These are phyloP conservation scores for Apostasia shenzhenica DNA, from an alignment of 106 monocot species.

Conservation along the genomic window DNA sequence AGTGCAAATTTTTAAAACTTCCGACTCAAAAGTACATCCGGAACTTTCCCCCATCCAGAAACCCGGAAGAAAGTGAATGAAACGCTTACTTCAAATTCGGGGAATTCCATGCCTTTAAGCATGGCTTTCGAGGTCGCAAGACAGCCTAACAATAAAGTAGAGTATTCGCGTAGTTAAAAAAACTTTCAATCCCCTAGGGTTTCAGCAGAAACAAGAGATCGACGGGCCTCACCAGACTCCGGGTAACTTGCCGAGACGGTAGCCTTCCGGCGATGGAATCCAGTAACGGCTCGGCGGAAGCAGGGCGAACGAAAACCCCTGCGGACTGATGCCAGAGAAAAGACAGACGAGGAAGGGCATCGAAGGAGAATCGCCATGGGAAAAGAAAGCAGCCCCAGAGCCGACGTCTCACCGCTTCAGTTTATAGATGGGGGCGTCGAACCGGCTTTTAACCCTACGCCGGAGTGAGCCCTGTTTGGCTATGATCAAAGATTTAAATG, in stretches of 20 bases:
- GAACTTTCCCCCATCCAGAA: background rate
- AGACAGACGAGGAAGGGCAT: slow-evolving; percentile 17
- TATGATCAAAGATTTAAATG: too few relatives aligned
- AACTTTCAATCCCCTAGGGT: background rate
- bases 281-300: slow-evolving; percentile 1
- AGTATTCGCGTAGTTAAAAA: background rate
- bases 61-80: background rate
- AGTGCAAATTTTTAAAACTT: background rate
- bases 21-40: background rate
- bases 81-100: slow-evolving; percentile 67
- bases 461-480: too few relatives aligned
- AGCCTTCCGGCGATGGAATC: slow-evolving; percentile 6
- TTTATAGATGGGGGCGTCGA: background rate
- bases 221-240: slow-evolving; percentile 5
- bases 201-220: background rate
- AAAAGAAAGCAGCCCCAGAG: background rate
- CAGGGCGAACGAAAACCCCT: background rate
- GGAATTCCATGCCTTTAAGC: slow-evolving; percentile 76
- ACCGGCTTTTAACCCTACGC: background rate
- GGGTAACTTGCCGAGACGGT: slow-evolving; percentile 1
- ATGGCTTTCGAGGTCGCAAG: slow-evolving; percentile 36
- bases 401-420: too few relatives aligned
- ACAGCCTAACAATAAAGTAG: slow-evolving; percentile 14
- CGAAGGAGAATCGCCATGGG: slow-evolving; percentile 13
- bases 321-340: background rate